Conservation (phyloP, 2,329 filamentous ascomycete genomes). For the Xylariaceae sp. region DNA sequence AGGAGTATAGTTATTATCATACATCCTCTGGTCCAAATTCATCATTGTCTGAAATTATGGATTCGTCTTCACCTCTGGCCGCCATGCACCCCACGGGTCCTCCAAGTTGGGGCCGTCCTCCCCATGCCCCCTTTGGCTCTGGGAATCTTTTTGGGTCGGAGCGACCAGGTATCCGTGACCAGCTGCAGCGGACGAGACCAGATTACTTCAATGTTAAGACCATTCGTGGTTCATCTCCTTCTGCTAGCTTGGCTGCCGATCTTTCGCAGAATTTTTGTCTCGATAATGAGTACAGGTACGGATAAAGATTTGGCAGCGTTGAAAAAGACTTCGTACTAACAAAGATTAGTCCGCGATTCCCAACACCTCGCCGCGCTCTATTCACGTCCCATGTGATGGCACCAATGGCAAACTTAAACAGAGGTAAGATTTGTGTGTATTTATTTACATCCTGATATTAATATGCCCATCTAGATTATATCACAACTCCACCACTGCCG, state of each 20-base stretch:
- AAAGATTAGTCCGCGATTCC: conserved; percentile 73
- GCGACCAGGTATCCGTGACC: conserved; percentile 81
- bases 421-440: conserved; percentile 58
- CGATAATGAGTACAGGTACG: conserved; percentile 82
- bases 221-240: conserved; percentile 85
- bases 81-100: conserved; percentile 82
- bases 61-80: conserved; percentile 91
- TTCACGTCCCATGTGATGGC: conserved; percentile 77
- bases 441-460: not conserved
- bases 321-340: conserved; percentile 19
- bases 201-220: conserved; percentile 87
- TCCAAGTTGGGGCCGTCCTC: conserved; percentile 66
- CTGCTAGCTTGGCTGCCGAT: conserved; percentile 88
- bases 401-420: conserved; percentile 50
- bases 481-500: conserved; percentile 83
- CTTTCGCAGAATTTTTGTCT: conserved; percentile 97
- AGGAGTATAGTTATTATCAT: conserved; percentile 41
- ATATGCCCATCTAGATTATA: conserved; percentile 61
- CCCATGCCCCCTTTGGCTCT: conserved; percentile 53
- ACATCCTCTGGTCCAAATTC: conserved; percentile 30
- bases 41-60: conserved; percentile 63
- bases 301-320: conserved; percentile 28
- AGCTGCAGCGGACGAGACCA: conserved; percentile 62
- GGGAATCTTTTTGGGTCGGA: conserved; percentile 60
- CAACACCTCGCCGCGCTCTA: conserved; percentile 82